Conservation (phyloP, 2,329 filamentous ascomycete genomes). For the Bipolaris victoriae region DNA sequence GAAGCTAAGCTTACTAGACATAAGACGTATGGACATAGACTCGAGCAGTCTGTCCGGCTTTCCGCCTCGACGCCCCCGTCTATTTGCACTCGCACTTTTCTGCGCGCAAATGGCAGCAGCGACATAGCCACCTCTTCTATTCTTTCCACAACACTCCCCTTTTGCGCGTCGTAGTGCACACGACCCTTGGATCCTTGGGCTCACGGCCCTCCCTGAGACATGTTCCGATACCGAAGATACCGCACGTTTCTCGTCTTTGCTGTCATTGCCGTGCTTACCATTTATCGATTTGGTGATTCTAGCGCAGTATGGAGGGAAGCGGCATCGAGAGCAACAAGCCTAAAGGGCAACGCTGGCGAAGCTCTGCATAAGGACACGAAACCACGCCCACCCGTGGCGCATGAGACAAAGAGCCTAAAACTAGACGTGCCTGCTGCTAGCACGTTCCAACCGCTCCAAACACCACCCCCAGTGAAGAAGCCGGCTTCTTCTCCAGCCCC, state of each 20-base stretch:
- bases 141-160: conserved; percentile 4
- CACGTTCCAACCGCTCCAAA: conserved; percentile 28
- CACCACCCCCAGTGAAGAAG: conserved; percentile 38
- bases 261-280: conserved; percentile 60
- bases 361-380: conserved; percentile 26
- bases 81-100: conserved; percentile 12
- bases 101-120: conserved; percentile 27
- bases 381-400: conserved; percentile 34
- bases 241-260: conserved; percentile 65
- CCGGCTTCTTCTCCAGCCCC: conserved; percentile 18
- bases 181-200: conserved; percentile 11
- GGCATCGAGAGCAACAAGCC: conserved; percentile 30
- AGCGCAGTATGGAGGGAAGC: conserved; percentile 48
- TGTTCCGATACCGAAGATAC: conserved; percentile 67
- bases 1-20: conserved; percentile 32
- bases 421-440: conserved; percentile 42
- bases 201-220: conserved; percentile 35
- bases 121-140: conserved; percentile 13
- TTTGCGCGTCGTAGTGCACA: conserved; percentile 17
- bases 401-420: conserved; percentile 42
- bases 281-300: conserved; percentile 60
- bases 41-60: conserved; percentile 13
- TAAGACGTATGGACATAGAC: conserved; percentile 15
- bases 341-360: conserved; percentile 26
- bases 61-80: background rate